Percentiles rank a stretch among this genome's conserved stretches.
Conservation (phyloP, 495 filamentous ascomycete species). For the Penicillium tannophilum region DNA sequence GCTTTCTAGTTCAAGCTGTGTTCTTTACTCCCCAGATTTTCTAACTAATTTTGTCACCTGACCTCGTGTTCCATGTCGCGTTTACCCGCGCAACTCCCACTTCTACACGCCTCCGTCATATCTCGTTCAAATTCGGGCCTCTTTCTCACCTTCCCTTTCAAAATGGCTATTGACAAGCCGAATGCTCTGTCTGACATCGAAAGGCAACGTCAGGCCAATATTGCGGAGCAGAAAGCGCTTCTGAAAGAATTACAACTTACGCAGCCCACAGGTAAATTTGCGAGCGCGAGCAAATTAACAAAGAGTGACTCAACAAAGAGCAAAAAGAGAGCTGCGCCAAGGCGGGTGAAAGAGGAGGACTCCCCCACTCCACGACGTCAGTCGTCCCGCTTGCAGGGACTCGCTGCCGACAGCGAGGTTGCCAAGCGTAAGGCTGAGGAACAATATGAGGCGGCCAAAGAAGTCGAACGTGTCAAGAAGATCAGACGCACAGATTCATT, state of each 20-base stretch:
- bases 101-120: background rate
- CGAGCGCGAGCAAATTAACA: constrained; percentile 32
- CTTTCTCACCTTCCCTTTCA: background rate
- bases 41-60: constrained; percentile 22
- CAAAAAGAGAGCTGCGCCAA: constrained; percentile 53
- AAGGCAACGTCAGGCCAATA: constrained; percentile 68
- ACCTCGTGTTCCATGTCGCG: constrained; percentile 16
- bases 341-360: constrained; percentile 51
- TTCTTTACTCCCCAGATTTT: background rate
- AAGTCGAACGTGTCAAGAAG: constrained; percentile 68
- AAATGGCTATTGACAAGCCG: constrained; percentile 11
- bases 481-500: constrained; percentile 71
- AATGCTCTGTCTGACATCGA: constrained; percentile 66
- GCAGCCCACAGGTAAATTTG: constrained; percentile 55
- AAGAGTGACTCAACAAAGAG: constrained; percentile 31
- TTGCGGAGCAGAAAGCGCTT: constrained; percentile 71
- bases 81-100: constrained; percentile 1
- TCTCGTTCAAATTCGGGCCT: background rate
- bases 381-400: constrained; percentile 66
- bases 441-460: constrained; percentile 60
- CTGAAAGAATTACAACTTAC: constrained; percentile 59
- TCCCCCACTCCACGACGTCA: constrained; percentile 57
- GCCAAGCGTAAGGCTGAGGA: constrained; percentile 82
- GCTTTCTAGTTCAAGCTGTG: background rate
- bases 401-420: constrained; percentile 69